A percentile compares a stretch with the other conserved stretches of the same genome.
These are phyloP conservation scores for Hysterangium stoloniferum DNA, from an alignment of 768 basidiomycete genomes.

Conservation along the genomic window DNA sequence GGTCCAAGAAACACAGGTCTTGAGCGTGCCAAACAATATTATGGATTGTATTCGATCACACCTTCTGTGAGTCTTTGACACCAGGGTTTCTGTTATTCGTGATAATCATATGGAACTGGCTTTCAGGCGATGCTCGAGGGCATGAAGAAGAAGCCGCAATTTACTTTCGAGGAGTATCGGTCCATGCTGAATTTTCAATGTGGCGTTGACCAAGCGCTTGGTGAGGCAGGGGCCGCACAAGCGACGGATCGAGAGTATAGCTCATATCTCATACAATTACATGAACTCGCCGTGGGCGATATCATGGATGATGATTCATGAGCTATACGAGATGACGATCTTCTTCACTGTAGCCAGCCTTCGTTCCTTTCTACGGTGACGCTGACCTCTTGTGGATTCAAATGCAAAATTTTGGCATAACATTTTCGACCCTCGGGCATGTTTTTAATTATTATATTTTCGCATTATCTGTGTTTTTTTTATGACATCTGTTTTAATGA, in stretches of 20 bases:
- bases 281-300: slow-evolving; percentile 59
- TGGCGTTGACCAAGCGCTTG: slow-evolving; percentile 60
- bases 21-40: slow-evolving; percentile 71
- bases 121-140: slow-evolving; percentile 68
- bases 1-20: slow-evolving; percentile 60
- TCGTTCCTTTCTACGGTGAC: not conserved
- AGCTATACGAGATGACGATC: not conserved
- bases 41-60: slow-evolving; percentile 63
- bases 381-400: not conserved
- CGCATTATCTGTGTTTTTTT: not conserved
- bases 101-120: not conserved
- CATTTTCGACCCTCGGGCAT: not conserved
- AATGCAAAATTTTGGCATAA: too few species aligned
- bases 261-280: slow-evolving; percentile 86
- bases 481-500: too few species aligned
- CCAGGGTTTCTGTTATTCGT: not conserved
- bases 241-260: slow-evolving; percentile 69
- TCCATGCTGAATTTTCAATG: slow-evolving; percentile 86
- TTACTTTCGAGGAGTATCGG: slow-evolving; percentile 90
- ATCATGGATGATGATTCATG: slow-evolving; percentile 2
- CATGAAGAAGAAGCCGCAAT: slow-evolving; percentile 52
- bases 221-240: slow-evolving; percentile 41
- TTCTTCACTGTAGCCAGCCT: not conserved
- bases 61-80: slow-evolving; percentile 52
- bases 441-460: not conserved